Evolutionary conservation across 2,329 filamentous ascomycete genomes (phyloP), one percentile per base, ranked within the genome.

Genomic region (Volutella citrinella): DNA sequence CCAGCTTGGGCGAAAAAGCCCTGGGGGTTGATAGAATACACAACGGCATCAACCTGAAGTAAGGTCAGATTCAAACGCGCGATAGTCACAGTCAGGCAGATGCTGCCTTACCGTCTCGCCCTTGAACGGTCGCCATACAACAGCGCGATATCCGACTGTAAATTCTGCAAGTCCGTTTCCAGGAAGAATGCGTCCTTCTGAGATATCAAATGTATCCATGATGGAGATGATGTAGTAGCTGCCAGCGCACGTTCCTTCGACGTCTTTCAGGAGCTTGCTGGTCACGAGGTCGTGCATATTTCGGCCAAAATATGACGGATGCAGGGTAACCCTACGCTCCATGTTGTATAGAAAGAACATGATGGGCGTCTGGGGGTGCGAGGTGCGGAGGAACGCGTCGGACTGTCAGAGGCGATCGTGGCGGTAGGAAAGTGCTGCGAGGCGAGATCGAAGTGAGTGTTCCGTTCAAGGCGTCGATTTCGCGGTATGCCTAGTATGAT

Each of bases 331-430:
- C 58, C 87, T 84, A 60, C 91, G 89, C 69, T 95, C 89, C 65
- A 97, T 84, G 60, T 95, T 91, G 67, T 95, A 88, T 48, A 98
- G 86, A 72, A 98, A 98, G 67, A 97, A 98, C 93, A 98, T 98
- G 52, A 30, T 38, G 45, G n/a, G 20, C 9, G n/a, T 22, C 9
- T n/a, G 20, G 20, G 20, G 9, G 20, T n/a, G 20, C 20, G 20
- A 22, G 20, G 9, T 9, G 20, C n/a, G 20, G n/a, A 22, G 9
- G 20, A 22, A 22, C n/a, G 20, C n/a, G n/a, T n/a, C n/a, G n/a
- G n/a, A n/a, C n/a, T n/a, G n/a, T n/a, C n/a, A n/a, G n/a, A n/a
- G n/a, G n/a, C n/a, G n/a, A n/a, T n/a, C n/a, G n/a, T n/a, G n/a
- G n/a, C n/a, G n/a, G n/a, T n/a, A n/a, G n/a, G n/a, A n/a, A n/a